Evolutionary conservation across 441 rosid species (phyloP), one percentile per base, ranked within the genome.

Genomic region (Gossypium lobatum): DNA sequence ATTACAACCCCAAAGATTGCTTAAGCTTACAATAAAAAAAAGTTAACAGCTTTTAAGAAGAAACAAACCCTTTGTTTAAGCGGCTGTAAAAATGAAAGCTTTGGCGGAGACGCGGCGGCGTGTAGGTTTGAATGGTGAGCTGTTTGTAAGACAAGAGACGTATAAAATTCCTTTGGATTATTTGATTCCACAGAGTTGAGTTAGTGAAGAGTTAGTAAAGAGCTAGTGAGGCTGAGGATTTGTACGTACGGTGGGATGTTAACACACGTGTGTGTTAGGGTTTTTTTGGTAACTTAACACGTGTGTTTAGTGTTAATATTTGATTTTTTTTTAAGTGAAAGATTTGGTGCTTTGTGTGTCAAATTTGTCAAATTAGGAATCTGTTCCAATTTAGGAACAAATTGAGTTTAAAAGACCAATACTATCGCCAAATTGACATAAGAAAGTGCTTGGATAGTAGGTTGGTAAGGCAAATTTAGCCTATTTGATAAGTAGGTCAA

Each of bases 211-310:
- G n/a, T n/a, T n/a, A n/a, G n/a, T n/a, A n/a, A n/a, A n/a, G n/a
- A n/a, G 34, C 8, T 34, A 4, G 20, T 64, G 34, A 25, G 48
- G 26, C 26, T 14, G 26, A 34, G 64, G 28, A 42, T n/a, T 62
- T 61, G 60, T 64, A 68, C 74, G 72, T 70, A 74, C 52, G 55
- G 26, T 26, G 3, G 13, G 69, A 60, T 60, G 39, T 10, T 67
- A 54, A 45, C 10, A 37, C 57, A 20, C 72, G 48, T 70, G 80
- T 14, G 52, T n/a, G 68, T 6, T 50, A n/a, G 16, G 54, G 54
- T 13, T 13, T 46, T 46, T 11, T 46, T 46, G 4, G 52, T 2
- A 11, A 46, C 14, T 46, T 11, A 46, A 13, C 52, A 10, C 4
- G 31, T 21, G 42, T 34, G 21, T n/a, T 10, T 64, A 26, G 54